Conservation (phyloP, 805 yeast species). For the Lachancea dasiensis region DNA sequence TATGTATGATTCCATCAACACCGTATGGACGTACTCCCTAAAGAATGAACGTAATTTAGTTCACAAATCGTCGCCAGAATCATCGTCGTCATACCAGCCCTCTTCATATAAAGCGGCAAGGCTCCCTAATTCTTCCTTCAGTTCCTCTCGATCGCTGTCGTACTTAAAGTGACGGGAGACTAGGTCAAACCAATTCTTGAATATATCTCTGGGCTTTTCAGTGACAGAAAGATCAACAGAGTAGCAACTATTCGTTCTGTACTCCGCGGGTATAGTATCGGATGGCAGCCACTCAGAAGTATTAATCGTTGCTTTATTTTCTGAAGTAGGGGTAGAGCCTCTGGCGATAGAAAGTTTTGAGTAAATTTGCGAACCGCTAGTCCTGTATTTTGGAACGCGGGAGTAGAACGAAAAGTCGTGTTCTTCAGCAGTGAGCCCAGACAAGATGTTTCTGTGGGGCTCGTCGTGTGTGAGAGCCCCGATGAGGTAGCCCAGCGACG, state of each 20-base stretch:
- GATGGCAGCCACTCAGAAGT: slow-evolving; percentile 24
- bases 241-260: slow-evolving; percentile 8
- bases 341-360: slow-evolving; percentile 20
- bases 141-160: slow-evolving; percentile 48
- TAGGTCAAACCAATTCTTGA: slow-evolving; percentile 28
- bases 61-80: slow-evolving; percentile 35
- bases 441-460: slow-evolving; percentile 19
- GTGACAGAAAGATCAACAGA: slow-evolving; percentile 17
- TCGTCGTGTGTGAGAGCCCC: slow-evolving; percentile 22
- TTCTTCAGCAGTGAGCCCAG: slow-evolving; percentile 14
- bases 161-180: slow-evolving; percentile 29
- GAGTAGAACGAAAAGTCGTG: slow-evolving; percentile 20
- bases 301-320: slow-evolving; percentile 1
- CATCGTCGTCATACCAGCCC: slow-evolving; percentile 47
- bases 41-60: too few relatives aligned
- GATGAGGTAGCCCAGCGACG: slow-evolving; percentile 12
- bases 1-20: too few relatives aligned
- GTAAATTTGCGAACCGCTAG: slow-evolving; percentile 17
- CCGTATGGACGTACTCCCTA: slow-evolving; percentile 3
- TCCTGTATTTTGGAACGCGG: slow-evolving; percentile 12
- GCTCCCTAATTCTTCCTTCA: slow-evolving; percentile 43
- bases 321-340: slow-evolving; percentile 1
- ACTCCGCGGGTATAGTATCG: slow-evolving; percentile 26
- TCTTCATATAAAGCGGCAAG: slow-evolving; percentile 43
- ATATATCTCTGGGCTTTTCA: slow-evolving; percentile 28